Conservation (phyloP, 129 eudicot species). For the Calendula officinalis region DNA sequence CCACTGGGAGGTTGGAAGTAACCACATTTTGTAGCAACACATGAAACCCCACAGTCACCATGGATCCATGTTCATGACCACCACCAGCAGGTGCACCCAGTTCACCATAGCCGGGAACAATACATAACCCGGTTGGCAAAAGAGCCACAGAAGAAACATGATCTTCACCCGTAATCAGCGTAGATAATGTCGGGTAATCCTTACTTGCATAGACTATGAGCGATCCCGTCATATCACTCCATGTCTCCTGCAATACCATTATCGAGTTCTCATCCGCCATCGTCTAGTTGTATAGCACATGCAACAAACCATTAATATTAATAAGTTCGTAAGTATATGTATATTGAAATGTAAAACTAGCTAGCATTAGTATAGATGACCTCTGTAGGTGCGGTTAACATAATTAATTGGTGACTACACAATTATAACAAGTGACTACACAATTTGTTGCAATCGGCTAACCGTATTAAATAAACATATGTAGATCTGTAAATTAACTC, state of each 20-base stretch:
- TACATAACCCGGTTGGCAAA: conserved; percentile 21
- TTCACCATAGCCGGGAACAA: conserved; percentile 17
- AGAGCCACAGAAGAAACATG: conserved; percentile 16
- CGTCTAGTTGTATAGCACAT: neutral
- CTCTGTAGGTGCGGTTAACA: too few relatives aligned
- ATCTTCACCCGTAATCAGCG: conserved; percentile 6
- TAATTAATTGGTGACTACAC: too few relatives aligned
- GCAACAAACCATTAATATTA: neutral
- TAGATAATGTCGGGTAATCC: neutral
- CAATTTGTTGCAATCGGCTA: too few relatives aligned
- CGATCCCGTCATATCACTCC: conserved; percentile 24
- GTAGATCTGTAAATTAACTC: too few relatives aligned
- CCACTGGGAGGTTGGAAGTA: neutral
- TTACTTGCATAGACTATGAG: conserved; percentile 22
- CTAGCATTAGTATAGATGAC: too few relatives aligned
- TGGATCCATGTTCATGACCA: conserved; percentile 10
- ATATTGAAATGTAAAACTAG: too few relatives aligned
- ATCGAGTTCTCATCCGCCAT: neutral
- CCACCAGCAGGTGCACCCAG: neutral
- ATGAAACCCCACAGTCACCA: conserved; percentile 28
- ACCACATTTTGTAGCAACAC: neutral
- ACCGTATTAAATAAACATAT: too few relatives aligned
- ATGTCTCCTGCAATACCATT: conserved; percentile 7
- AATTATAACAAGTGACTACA: too few relatives aligned
- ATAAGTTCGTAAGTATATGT: neutral